Conservation (phyloP, 345 rosid species). For the Durio zibethinus region DNA sequence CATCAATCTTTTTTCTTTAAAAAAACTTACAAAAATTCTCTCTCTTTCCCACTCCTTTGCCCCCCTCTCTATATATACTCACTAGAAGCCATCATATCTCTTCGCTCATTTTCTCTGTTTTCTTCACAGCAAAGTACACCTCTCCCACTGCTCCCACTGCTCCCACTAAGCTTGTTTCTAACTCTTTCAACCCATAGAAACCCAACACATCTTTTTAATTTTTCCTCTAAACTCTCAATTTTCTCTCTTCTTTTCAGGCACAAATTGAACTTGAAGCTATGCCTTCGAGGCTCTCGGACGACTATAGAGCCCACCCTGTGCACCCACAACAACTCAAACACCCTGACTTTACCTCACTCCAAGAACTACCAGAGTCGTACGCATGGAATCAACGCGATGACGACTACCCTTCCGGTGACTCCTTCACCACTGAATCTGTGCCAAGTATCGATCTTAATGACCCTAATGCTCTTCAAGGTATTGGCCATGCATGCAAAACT, state of each 20-base stretch:
- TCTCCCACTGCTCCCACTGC: background rate
- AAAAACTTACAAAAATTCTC: background rate
- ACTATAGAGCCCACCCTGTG: slow-evolving; percentile 50
- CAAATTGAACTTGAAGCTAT: slow-evolving; percentile 22
- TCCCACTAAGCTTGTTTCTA: background rate
- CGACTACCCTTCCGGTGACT: slow-evolving; percentile 26
- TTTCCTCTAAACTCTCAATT: background rate
- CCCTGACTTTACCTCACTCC: slow-evolving; percentile 54
- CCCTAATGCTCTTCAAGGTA: slow-evolving; percentile 40
- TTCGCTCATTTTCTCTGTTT: slow-evolving; percentile 12
- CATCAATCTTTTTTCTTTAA: no score
- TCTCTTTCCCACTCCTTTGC: background rate
- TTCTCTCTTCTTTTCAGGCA: background rate
- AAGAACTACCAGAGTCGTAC: slow-evolving; percentile 74
- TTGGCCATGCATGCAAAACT: slow-evolving; percentile 69
- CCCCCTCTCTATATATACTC: slow-evolving; percentile 14
- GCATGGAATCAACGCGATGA: slow-evolving; percentile 58
- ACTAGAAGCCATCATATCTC: slow-evolving; percentile 4
- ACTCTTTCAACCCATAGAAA: background rate
- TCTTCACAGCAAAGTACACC: slow-evolving; percentile 4
- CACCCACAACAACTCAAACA: slow-evolving; percentile 40
- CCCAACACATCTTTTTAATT: background rate
- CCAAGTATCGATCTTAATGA: slow-evolving; percentile 69
- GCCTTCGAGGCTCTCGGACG: slow-evolving; percentile 62
- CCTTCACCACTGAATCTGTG: slow-evolving; percentile 29